phyloP scores from a whole-genome alignment of 1,139 yeast species.

The Diutina ranongensis region DNA sequence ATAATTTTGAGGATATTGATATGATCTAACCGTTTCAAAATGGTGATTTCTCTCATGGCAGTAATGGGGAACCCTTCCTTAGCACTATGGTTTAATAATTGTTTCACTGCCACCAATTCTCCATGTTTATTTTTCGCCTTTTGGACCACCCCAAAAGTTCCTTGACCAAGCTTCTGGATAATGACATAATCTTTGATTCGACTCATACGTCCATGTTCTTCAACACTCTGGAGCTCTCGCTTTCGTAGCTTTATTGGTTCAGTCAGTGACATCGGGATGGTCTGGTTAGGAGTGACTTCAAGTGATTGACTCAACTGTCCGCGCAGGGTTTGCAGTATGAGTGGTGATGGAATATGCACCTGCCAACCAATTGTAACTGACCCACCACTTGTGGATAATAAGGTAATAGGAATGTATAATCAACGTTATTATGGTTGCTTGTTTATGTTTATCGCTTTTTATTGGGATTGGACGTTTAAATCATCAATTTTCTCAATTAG shows the following conservation, averaged over 20 bases:
- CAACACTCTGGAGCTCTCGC: background rate
- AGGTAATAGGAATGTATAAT: too few relatives aligned
- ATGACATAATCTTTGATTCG: constrained; percentile 22
- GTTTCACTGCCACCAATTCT: constrained; percentile 48
- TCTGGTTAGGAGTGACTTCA: too few relatives aligned
- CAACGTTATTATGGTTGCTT: too few relatives aligned
- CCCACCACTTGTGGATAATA: too few relatives aligned
- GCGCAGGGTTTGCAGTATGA: too few relatives aligned
- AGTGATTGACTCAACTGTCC: too few relatives aligned
- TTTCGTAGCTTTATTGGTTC: background rate
- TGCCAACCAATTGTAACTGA: too few relatives aligned
- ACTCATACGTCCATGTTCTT: constrained; percentile 15
- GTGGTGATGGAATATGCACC: too few relatives aligned
- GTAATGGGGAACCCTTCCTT: constrained; percentile 94
- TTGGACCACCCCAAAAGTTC: constrained; percentile 40
- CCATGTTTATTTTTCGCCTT: constrained; percentile 25
- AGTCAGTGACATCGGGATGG: background rate
- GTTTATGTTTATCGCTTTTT: too few relatives aligned
- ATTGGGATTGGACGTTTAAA: too few relatives aligned
- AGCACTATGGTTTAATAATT: constrained; percentile 68
- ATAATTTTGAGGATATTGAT: constrained; percentile 61
- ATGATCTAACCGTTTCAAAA: constrained; percentile 61
- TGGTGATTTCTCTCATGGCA: constrained; percentile 85
- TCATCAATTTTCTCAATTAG: too few relatives aligned
- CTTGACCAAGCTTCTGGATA: constrained; percentile 32